Evolutionary conservation across 163 green algal genomes (phyloP), one percentile per base, ranked within the genome.

Genomic region (Scenedesmus sp.): DNA sequence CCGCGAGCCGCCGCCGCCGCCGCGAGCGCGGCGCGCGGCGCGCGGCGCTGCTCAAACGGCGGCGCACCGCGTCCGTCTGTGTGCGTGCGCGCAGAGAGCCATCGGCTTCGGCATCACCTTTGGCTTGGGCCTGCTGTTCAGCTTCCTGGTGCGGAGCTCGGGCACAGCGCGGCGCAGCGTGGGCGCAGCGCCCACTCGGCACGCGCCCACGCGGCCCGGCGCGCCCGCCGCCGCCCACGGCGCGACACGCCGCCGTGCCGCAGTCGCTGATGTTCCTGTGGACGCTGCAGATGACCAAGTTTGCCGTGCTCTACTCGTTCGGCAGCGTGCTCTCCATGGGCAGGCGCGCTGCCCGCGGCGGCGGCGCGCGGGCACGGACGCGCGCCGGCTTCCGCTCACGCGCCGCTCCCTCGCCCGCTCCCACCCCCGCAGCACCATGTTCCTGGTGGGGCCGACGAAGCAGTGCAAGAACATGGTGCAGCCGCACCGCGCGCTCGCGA

Each of bases 71-170:
- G n/a, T n/a, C n/a, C n/a, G n/a, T n/a, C n/a, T n/a, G n/a, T n/a
- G n/a, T n/a, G n/a, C n/a, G n/a, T n/a, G n/a, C n/a, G n/a, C 48
- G 64, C 75, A 83, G 75, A 44, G 75, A 10, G 75, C 75, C 9
- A 77, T 83, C 28, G 75, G 75, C 42, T 83, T 83, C 47, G 39
- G 39, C 3, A 64, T 76, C 42, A 70, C 51, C 28, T 83, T 83
- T 39, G 75, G 75, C n/a, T 3, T 76, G 29, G 75, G 75, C 60
- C 31, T 83, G 20, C 56, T 83, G 26, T 56, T 83, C 54, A 71
- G 53, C 24, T 83, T 83, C 54, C 47, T 83, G 75, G 75, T 83
- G 54, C 48, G 75, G n/a, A n/a, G n/a, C n/a, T n/a, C n/a, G n/a
- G n/a, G n/a, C n/a, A n/a, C 54, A 51, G 51, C 33, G 11, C 7